phyloP scores from a whole-genome alignment of 495 filamentous ascomycete species.

The Podospora fimiseda region DNA sequence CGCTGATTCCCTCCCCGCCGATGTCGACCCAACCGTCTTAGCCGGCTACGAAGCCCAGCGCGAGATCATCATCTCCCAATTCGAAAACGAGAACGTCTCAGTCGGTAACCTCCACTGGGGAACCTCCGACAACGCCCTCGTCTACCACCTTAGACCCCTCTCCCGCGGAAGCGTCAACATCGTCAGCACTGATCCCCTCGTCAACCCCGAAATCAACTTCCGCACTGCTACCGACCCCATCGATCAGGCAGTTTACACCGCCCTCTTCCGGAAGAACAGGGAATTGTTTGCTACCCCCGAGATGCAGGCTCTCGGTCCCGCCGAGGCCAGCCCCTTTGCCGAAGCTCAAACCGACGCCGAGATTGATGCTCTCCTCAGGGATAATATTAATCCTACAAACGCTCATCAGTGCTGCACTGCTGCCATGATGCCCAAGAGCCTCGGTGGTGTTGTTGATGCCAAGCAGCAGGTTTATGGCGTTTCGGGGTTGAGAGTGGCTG shows the following conservation, averaged over 20 bases:
- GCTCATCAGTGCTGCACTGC: slow-evolving; percentile 38
- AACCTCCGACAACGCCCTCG: slow-evolving; percentile 25
- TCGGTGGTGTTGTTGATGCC: slow-evolving; percentile 42
- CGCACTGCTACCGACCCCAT: slow-evolving; percentile 30
- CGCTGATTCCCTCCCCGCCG: slow-evolving; percentile 28
- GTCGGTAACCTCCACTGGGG: slow-evolving; percentile 30
- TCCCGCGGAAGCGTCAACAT: slow-evolving; percentile 38
- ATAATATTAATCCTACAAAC: slow-evolving; percentile 26
- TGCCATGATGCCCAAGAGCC: slow-evolving; percentile 37
- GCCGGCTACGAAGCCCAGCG: slow-evolving; percentile 30
- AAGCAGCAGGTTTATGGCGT: slow-evolving; percentile 45
- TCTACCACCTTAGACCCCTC: slow-evolving; percentile 37
- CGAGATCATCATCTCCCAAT: slow-evolving; percentile 23
- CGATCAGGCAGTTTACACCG: slow-evolving; percentile 27
- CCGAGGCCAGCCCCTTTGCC: slow-evolving; percentile 27
- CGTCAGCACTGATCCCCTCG: slow-evolving; percentile 31
- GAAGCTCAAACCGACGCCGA: slow-evolving; percentile 19
- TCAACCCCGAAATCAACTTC: slow-evolving; percentile 26
- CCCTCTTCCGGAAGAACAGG: slow-evolving; percentile 31
- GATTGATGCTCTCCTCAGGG: slow-evolving; percentile 23
- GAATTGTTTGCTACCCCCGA: slow-evolving; percentile 34
- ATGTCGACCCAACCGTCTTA: slow-evolving; percentile 32
- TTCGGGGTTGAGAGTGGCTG: slow-evolving; percentile 34
- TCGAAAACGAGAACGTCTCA: slow-evolving; percentile 17
- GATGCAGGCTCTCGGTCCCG: slow-evolving; percentile 34